Evolutionary conservation across 495 filamentous ascomycete species (phyloP), one percentile per base, ranked within the genome.

Genomic region (Aspergillus incahuasiensis): DNA sequence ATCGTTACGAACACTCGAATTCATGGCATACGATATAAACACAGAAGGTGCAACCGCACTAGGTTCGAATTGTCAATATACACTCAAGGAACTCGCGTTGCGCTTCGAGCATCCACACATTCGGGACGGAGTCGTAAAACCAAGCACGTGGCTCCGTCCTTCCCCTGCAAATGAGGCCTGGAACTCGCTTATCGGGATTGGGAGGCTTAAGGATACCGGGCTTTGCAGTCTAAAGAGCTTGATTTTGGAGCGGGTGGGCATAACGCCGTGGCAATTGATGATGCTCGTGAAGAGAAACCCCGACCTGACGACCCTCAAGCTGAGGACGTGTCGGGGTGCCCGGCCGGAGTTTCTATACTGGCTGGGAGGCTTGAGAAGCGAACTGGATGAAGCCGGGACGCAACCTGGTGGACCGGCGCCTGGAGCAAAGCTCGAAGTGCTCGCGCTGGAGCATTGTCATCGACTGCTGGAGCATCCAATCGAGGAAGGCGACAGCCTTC

Each of bases 51-150:
- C 68, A 6, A 53, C 35, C 22, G 60, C 65, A 20, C 25, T 70
- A 6, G 62, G 55, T 7, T 42, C 47, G 2, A 58, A 48, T 21
- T 70, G 69, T 41, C 55, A 60, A 41, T 41, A 60, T 39, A 61
- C 50, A 12, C 55, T 74, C 24, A 60, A 60, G 16, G 63, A 71
- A 49, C 55, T 74, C 28, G 68, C 62, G n/a, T 55, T 70, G 19
- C 67, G 71, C 9, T 68, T 74, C 47, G 71, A 74, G 41, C 69
- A 74, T 56, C 65, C 62, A 9, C 68, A 71, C 46, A 67, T 70
- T 18, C 57, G 66, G 22, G 68, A 71, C 30, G 63, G 63, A 3
- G 38, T 57, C 2, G 53, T 68, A 34, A 57, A 58, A 24, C 63
- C 64, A 3, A 61, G 32, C 13, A 58, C 61, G 20, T 72, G 71